These are phyloP conservation scores for Pilaira anomala DNA, from an alignment of 192 early-diverging fungal species.

Conservation along the genomic window DNA sequence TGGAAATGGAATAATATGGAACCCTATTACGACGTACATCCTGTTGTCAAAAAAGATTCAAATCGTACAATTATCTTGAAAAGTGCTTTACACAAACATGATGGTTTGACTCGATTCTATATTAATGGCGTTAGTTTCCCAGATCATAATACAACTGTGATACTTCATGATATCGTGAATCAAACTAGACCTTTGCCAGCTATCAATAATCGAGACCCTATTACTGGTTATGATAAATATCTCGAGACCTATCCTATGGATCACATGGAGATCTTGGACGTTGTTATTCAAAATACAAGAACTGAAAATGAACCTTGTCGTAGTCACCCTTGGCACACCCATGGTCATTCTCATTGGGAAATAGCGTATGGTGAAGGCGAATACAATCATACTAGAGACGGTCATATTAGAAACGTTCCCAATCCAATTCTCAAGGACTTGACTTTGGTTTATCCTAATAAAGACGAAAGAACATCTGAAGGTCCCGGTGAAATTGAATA, in stretches of 20 bases:
- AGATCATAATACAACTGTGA: neutral
- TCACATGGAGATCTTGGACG: slow-evolving; percentile 18
- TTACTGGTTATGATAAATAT: neutral
- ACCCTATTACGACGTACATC: slow-evolving; percentile 4
- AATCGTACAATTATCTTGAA: slow-evolving; percentile 20
- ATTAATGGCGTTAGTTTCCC: neutral
- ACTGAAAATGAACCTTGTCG: neutral
- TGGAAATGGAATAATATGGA: slow-evolving; percentile 29
- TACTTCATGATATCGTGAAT: neutral
- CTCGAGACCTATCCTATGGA: slow-evolving; percentile 11
- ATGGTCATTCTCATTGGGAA: slow-evolving; percentile 29
- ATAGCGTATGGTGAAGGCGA: slow-evolving; percentile 18
- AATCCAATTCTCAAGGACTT: slow-evolving; percentile 15
- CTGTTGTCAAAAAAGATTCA: slow-evolving; percentile 5
- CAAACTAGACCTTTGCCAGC: neutral
- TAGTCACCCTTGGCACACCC: slow-evolving; percentile 29
- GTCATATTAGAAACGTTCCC: neutral
- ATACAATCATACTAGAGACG: slow-evolving; percentile 4
- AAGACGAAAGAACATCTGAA: neutral
- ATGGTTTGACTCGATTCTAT: slow-evolving; percentile 1
- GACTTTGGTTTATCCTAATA: slow-evolving; percentile 16
- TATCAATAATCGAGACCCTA: neutral
- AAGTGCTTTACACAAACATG: neutral
- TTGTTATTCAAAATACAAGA: slow-evolving; percentile 21
- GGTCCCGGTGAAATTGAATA: neutral